A percentile compares a stretch with the other conserved stretches of the same genome.
phyloP scores from a whole-genome alignment of 148 eudicot species.

The Pouteria glomerata region DNA sequence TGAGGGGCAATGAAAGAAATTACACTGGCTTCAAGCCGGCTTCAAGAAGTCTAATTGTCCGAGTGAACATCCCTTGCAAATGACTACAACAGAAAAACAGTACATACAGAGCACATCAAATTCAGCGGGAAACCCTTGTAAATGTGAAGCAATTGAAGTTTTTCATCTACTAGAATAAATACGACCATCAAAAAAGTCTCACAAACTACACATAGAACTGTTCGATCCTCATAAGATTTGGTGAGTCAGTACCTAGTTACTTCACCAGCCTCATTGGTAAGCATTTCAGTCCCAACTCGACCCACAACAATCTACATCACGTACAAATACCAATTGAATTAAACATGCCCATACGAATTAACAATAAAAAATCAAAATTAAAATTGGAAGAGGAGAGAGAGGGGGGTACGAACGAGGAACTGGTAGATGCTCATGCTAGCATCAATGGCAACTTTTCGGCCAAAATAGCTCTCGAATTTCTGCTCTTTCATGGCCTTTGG shows the following conservation, averaged over 20 bases:
- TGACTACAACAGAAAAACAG: slow-evolving; percentile 43
- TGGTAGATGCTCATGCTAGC: slow-evolving; percentile 99
- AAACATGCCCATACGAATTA: not conserved
- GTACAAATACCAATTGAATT: not conserved
- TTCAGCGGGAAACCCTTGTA: not conserved
- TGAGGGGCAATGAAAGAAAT: slow-evolving; percentile 13
- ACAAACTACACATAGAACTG: not conserved
- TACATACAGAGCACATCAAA: not conserved
- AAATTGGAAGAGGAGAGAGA: not conserved
- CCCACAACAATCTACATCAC: slow-evolving; percentile 83
- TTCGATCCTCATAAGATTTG: not conserved
- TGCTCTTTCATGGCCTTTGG: slow-evolving; percentile 91
- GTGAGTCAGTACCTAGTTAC: slow-evolving; percentile 70
- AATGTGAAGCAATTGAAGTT: not conserved
- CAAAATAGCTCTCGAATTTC: slow-evolving; percentile 94
- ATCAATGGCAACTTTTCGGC: slow-evolving; percentile 84
- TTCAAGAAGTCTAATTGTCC: slow-evolving; percentile 94
- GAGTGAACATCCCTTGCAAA: slow-evolving; percentile 93
- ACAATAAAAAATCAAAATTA: not conserved
- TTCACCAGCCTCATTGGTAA: slow-evolving; percentile 98
- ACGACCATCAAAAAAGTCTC: not conserved
- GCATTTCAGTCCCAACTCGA: slow-evolving; percentile 81
- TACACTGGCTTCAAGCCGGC: slow-evolving; percentile 98
- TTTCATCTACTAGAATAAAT: not conserved
- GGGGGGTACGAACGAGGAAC: slow-evolving; percentile 51